Conservation (phyloP, 257 asterid species). For the Sherardia arvensis region DNA sequence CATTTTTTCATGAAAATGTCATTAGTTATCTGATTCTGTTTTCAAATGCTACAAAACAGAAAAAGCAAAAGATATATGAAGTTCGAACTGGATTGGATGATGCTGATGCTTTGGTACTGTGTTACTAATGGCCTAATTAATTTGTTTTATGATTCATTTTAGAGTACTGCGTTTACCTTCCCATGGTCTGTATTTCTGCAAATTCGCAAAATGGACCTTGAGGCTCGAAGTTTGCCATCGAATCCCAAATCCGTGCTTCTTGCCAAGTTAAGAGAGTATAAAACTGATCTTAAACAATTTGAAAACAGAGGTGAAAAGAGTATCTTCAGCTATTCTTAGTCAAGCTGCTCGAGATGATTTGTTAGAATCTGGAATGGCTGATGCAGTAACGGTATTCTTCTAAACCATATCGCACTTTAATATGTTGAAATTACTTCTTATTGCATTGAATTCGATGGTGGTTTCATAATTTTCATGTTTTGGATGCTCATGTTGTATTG, state of each 20-base stretch:
- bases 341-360: too few relatives aligned
- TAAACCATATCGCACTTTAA: not conserved
- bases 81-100: constrained; percentile 43
- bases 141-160: not conserved
- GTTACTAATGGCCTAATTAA: not conserved
- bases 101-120: constrained; percentile 57
- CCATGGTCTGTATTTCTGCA: constrained; percentile 13
- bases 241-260: constrained; percentile 67
- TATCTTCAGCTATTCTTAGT: too few relatives aligned
- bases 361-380: constrained; percentile 68
- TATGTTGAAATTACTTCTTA: too few relatives aligned
- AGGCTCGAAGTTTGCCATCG: too few relatives aligned
- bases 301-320: constrained; percentile 69
- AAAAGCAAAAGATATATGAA: constrained; percentile 52
- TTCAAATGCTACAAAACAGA: constrained; percentile 39
- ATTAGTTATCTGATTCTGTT: constrained; percentile 8
- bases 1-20: not conserved
- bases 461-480: too few relatives aligned
- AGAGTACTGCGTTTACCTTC: not conserved
- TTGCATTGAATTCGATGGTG: too few relatives aligned
- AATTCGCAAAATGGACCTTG: constrained; percentile 91
- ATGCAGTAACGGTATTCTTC: constrained; percentile 41
- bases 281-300: constrained; percentile 65
- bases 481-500: too few relatives aligned
- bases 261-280: constrained; percentile 70